Base-by-base conservation (phyloP, 495 filamentous ascomycete genomes). In the Lepraria neglecta region DNA sequence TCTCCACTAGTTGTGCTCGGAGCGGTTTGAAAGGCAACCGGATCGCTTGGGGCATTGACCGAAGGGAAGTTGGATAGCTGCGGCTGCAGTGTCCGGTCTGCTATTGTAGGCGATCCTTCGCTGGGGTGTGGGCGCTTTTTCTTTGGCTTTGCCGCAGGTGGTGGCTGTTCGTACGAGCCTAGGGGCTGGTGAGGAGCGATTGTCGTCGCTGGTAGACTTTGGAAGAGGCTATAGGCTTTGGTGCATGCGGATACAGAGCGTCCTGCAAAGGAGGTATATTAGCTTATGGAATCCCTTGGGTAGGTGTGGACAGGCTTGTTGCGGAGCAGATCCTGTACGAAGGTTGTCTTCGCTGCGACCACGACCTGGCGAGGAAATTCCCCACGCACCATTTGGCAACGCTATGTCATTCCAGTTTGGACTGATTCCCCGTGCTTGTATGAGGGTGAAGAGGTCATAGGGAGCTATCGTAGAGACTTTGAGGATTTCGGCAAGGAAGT, bases 401-500 rank as follows among this genome's bases (percentile, higher is more conserved):
- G 81, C 77, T 52, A 84, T 83, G 67, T 85, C 75, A 48, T 71
- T 73, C 83, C 83, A 85, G 67, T 67, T 74, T 52, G 81, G 82
- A 54, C 65, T 66, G 53, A 84, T 77, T 60, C 75, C 72, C 65
- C 71, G 69, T 27, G 78, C 74, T 64, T 73, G 70, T 64, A 84
- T 78, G 61, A 85, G 65, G 59, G 74, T 72, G 55, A 79, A 68
- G 38, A 86, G 74, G 61, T 76, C 68, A 38, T 60, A 73, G 12
- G 81, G 78, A 42, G 77, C 69, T 44, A 85, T 73, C 40, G 75
- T 69, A n/a, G 77, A 77, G 52, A 78, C 77, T 70, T 84, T 85
- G 63, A 86, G 69, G 66, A 86, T 84, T 66, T 85, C 82, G 35
- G 80, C 79, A 58, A 85, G 77, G 58, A 86, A 74, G 66, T 82